Base-by-base conservation (phyloP, 805 yeast species). In the Yarrowia sp. region DNA sequence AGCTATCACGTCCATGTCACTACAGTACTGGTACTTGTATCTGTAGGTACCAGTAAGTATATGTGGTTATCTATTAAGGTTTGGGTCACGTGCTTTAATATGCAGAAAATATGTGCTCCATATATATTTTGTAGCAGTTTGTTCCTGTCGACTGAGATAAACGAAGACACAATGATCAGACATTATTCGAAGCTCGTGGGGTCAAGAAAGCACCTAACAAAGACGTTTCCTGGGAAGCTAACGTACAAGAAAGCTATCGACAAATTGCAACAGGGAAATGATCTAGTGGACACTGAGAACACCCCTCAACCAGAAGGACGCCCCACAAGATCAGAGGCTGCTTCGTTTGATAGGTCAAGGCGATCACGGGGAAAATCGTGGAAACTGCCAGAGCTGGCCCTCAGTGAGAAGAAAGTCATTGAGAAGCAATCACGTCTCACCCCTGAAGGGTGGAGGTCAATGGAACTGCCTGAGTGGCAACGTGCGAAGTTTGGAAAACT, bases 301-400 rank as follows among this genome's bases (percentile, higher is more conserved):
- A 16, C 9, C 32, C 40, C 40, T 10, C 5, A 11, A 8, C 40
- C 40, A 38, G 40, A 38, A 38, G 12, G 12, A 38, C 11, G 12
- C 32, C 32, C 32, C 32, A 36, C 14, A 14, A 35, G 45, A 32
- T 32, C 50, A 45, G 45, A 43, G 43, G 19, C 63, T 5, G 8
- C 26, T 8, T 42, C 65, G 7, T 63, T 63, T n/a, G 67, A 63
- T 40, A 48, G 67, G 26, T 63, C 67, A 19, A 63, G 41, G 50
- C 38, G 67, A 22, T 63, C 67, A 5, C 67, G 67, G 2, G 67
- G 67, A 5, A 63, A 63, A 43, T 63, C 67, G 8, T 63, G 67
- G 67, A 63, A 46, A 11, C 48, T 63, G 2, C 67, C 67, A 3
- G 56, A 63, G 40, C 19, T 63, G 14, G 56, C 55, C 3, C 14